phyloP scores from a whole-genome alignment of 176 grass and related monocot species.

The Guadua angustifolia region DNA sequence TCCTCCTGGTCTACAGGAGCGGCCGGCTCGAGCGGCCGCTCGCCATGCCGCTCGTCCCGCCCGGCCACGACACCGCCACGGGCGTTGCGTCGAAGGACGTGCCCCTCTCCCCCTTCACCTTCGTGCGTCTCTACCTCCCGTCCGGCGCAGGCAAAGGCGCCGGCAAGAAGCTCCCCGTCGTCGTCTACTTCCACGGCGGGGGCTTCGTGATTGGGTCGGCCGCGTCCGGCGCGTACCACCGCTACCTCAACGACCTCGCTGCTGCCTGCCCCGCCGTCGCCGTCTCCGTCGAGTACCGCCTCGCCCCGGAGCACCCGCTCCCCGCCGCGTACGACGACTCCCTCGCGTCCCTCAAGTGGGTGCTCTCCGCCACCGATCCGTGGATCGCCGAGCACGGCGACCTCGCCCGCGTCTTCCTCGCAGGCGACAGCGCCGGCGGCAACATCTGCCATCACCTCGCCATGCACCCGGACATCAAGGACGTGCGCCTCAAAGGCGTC shows the following conservation, averaged over 20 bases:
- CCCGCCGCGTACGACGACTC: slow-evolving; percentile 59
- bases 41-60: slow-evolving; percentile 19
- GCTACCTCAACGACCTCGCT: slow-evolving; percentile 53
- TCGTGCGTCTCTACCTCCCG: slow-evolving; percentile 62
- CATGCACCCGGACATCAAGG: slow-evolving; percentile 12
- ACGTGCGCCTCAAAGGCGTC: slow-evolving; percentile 4
- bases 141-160: not conserved
- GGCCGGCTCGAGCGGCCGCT: slow-evolving; percentile 50
- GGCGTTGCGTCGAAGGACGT: slow-evolving; percentile 66
- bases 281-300: slow-evolving; percentile 56
- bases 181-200: slow-evolving; percentile 64
- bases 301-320: slow-evolving; percentile 51
- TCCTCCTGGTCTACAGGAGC: slow-evolving; percentile 55
- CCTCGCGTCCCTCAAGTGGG: slow-evolving; percentile 41
- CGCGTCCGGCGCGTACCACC: slow-evolving; percentile 39
- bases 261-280: slow-evolving; percentile 26
- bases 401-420: slow-evolving; percentile 33
- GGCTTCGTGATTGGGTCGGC: slow-evolving; percentile 59
- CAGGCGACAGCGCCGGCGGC: slow-evolving; percentile 53
- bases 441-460: slow-evolving; percentile 63
- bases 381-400: slow-evolving; percentile 56
- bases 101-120: slow-evolving; percentile 32
- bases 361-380: slow-evolving; percentile 33
- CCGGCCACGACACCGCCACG: slow-evolving; percentile 42
- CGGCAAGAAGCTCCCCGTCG: slow-evolving; percentile 27